Evolutionary conservation across 306 rosid species (phyloP).

Genomic region (Dicorynia guianensis): DNA sequence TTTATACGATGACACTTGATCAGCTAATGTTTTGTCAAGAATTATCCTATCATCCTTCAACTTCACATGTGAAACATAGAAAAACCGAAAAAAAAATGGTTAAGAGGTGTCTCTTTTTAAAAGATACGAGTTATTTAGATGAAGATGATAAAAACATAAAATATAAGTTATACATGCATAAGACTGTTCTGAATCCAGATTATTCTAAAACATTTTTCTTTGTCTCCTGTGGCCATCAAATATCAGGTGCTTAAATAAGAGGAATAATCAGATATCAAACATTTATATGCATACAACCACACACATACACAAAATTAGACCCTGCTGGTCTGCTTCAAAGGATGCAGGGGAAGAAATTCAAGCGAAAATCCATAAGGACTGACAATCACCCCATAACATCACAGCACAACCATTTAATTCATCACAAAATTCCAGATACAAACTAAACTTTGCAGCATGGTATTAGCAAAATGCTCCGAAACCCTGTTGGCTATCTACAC

Average conservation of each 20-base stretch:
- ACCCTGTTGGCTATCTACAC: neutral
- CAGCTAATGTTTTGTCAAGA: constrained; percentile 89
- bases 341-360: too few species aligned
- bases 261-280: too few species aligned
- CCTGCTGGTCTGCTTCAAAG: too few species aligned
- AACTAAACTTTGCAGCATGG: neutral
- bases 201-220: too few species aligned
- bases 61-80: constrained; percentile 50
- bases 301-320: too few species aligned
- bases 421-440: constrained; percentile 19
- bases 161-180: neutral
- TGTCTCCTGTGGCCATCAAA: too few species aligned
- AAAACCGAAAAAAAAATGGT: neutral
- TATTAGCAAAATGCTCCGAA: constrained; percentile 12
- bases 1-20: constrained; percentile 92
- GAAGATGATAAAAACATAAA: neutral
- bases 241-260: too few species aligned
- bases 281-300: too few species aligned
- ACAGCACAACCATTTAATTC: too few species aligned
- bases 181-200: neutral
- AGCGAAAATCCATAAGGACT: too few species aligned
- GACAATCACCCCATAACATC: too few species aligned
- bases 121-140: constrained; percentile 12
- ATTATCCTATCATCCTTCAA: constrained; percentile 80
- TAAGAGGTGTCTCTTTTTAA: constrained; percentile 10